phyloP scores from a whole-genome alignment of 2,329 filamentous ascomycete genomes.

The Colletotrichum tofieldiae region DNA sequence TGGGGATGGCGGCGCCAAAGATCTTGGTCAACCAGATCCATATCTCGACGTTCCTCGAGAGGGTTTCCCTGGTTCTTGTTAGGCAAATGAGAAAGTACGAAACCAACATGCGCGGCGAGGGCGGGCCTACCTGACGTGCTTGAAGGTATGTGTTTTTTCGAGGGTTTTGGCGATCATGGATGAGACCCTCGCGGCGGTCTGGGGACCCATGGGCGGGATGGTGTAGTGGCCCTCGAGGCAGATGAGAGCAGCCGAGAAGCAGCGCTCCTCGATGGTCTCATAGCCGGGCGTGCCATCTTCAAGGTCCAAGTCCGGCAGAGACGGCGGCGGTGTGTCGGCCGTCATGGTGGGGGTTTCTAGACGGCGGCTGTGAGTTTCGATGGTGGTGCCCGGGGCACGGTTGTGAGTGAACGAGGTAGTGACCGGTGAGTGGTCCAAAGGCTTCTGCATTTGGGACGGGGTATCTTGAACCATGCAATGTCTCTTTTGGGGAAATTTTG shows the following conservation, averaged over 20 bases:
- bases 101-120: neutral
- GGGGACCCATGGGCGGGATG: slow-evolving; percentile 70
- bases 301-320: slow-evolving; percentile 37
- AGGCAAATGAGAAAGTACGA: slow-evolving; percentile 25
- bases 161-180: slow-evolving; percentile 73
- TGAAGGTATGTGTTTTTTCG: slow-evolving; percentile 75
- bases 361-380: neutral
- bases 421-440: neutral
- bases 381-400: neutral
- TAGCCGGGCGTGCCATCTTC: slow-evolving; percentile 48
- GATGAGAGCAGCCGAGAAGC: slow-evolving; percentile 73
- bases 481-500: neutral
- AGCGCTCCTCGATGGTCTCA: slow-evolving; percentile 75
- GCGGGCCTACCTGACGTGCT: slow-evolving; percentile 70
- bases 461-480: neutral
- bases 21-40: slow-evolving; percentile 77
- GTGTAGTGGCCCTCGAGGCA: slow-evolving; percentile 75
- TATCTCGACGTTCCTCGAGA: slow-evolving; percentile 75
- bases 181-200: slow-evolving; percentile 68
- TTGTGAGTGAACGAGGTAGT: neutral
- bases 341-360: slow-evolving; percentile 36
- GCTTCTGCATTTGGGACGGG: neutral
- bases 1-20: slow-evolving; percentile 73
- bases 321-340: slow-evolving; percentile 35
- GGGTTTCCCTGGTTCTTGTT: slow-evolving; percentile 63